Percentiles rank a stretch among this genome's conserved stretches.
These are phyloP conservation scores for Lomentospora prolificans DNA, from an alignment of 2,329 filamentous ascomycete species.

Conservation along the genomic window DNA sequence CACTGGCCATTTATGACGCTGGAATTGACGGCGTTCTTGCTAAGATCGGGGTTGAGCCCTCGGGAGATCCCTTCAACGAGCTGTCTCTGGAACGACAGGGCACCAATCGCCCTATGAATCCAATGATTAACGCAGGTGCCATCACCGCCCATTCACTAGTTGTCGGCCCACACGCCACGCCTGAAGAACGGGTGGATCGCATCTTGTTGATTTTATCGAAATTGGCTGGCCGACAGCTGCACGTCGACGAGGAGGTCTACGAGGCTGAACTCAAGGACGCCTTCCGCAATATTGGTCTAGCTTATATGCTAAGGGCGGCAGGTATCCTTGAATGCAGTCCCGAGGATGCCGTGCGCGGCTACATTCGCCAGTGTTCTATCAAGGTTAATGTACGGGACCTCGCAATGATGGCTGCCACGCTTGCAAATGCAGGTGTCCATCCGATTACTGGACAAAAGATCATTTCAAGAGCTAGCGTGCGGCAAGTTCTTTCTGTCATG, in stretches of 20 bases:
- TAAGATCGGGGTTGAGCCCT: constrained; percentile 30
- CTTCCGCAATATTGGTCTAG: constrained; percentile 25
- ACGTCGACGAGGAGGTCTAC: constrained; percentile 28
- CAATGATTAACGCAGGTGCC: constrained; percentile 26
- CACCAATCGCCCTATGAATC: constrained; percentile 24
- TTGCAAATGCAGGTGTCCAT: constrained; percentile 26
- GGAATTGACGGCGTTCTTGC: constrained; percentile 24
- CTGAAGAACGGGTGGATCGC: constrained; percentile 23
- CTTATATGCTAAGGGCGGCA: constrained; percentile 30
- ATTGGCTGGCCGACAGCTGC: constrained; percentile 24
- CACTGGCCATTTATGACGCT: constrained; percentile 27
- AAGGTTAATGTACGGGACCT: constrained; percentile 30
- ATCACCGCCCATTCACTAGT: constrained; percentile 24
- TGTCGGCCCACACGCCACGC: constrained; percentile 19
- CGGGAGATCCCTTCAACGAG: constrained; percentile 27
- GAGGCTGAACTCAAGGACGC: constrained; percentile 25
- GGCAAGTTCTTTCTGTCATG: constrained; percentile 30
- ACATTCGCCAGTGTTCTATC: constrained; percentile 29
- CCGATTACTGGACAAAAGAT: constrained; percentile 22
- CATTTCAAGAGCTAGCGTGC: constrained; percentile 25
- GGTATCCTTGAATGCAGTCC: constrained; percentile 26
- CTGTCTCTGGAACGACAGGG: constrained; percentile 20
- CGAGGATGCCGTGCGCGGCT: constrained; percentile 24
- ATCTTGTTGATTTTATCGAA: constrained; percentile 24
- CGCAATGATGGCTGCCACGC: constrained; percentile 28